These are phyloP conservation scores for Rhodomyrtus psidioides DNA, from an alignment of 441 rosid genomes.

Conservation along the genomic window DNA sequence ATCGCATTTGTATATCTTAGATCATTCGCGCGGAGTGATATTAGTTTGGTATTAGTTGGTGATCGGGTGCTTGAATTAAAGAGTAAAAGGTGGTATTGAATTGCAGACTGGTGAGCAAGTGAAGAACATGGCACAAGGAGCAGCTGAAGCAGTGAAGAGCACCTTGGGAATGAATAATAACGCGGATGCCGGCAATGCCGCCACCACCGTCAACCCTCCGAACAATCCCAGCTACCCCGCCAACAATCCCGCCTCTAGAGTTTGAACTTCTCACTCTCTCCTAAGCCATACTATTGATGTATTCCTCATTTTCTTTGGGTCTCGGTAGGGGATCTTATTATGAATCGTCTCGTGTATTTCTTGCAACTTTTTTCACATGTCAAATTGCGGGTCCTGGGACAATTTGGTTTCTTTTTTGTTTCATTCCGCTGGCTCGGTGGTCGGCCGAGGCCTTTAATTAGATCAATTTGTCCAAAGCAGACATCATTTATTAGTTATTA, in stretches of 20 bases:
- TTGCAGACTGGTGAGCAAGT: slow-evolving; percentile 5
- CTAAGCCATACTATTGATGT: background rate
- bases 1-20: background rate
- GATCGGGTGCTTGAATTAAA: background rate
- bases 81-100: background rate
- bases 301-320: background rate
- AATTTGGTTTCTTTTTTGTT: background rate
- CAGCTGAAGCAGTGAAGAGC: slow-evolving; percentile 14
- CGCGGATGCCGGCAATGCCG: background rate
- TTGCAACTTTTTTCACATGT: background rate
- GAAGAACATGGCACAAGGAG: slow-evolving; percentile 6
- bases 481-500: background rate
- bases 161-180: slow-evolving; percentile 1
- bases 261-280: background rate
- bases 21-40: background rate
- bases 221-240: background rate
- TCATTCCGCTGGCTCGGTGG: background rate
- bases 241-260: background rate
- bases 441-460: background rate
- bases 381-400: background rate
- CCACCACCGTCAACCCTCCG: background rate
- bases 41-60: background rate
- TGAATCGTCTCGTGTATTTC: background rate
- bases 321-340: background rate
- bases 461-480: background rate